phyloP scores from a whole-genome alignment of 257 asterid genomes.

The Cruciata laevipes region DNA sequence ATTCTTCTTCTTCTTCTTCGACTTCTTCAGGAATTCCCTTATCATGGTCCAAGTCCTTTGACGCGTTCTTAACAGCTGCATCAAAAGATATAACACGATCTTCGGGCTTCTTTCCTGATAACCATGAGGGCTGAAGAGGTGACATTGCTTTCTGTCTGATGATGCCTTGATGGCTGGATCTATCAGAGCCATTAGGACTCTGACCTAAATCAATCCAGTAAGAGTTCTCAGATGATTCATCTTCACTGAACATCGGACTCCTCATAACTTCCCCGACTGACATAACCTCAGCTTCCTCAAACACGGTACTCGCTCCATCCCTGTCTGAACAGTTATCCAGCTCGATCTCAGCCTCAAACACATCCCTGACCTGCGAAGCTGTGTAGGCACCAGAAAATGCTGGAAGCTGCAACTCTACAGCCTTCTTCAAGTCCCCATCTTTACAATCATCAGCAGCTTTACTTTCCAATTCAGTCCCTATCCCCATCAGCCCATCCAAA shows the following conservation, averaged over 20 bases:
- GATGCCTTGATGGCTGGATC: conserved; percentile 12
- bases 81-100: conserved; percentile 23
- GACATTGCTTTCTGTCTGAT: conserved; percentile 21
- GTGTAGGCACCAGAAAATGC: conserved; percentile 29
- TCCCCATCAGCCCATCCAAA: conserved; percentile 13
- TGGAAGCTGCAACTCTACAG: conserved; percentile 13
- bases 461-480: conserved; percentile 2
- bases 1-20: conserved; percentile 7
- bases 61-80: conserved; percentile 24
- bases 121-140: conserved; percentile 12
- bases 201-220: conserved; percentile 30
- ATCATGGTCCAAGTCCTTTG: conserved; percentile 21
- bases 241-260: conserved; percentile 28
- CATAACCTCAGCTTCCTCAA: conserved; percentile 24
- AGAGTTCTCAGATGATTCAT: conserved; percentile 25
- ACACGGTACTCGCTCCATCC: conserved; percentile 20
- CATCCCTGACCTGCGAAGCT: conserved; percentile 25
- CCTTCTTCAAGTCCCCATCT: conserved; percentile 12
- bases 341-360: conserved; percentile 22
- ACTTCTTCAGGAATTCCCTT: conserved; percentile 20
- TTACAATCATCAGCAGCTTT: conserved; percentile 5
- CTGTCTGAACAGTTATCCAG: conserved; percentile 23
- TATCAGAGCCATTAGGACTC: conserved; percentile 26
- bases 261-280: conserved; percentile 28
- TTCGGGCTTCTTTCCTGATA: conserved; percentile 7